Base-by-base conservation (phyloP, 441 rosid genomes). In the Brassica balearica region DNA sequence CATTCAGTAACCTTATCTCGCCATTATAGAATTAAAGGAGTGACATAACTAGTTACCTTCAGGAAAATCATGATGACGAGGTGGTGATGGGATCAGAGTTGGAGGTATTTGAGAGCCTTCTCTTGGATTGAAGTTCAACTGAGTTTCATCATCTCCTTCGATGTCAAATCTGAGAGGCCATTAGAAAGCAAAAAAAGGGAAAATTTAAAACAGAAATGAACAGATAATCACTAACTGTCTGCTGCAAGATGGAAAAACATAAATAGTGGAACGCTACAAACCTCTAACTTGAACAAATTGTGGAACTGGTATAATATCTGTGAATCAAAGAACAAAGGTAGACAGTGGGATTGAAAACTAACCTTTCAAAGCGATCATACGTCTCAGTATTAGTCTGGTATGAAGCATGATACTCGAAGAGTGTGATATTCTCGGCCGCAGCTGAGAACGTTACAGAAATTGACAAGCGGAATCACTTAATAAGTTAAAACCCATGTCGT, bases 341-440 rank as follows among this genome's bases (percentile, higher is more conserved):
- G 38, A 74, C 6, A 41, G 22, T 46, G 56, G 62, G 53, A 60
- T 10, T 27, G 55, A 71, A 59, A 82, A 60, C 23, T 68, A 69
- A 96, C 99, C 97, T 91, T 77, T 92, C 98, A 83, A 83, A 93
- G 64, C 81, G 92, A 77, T 89, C 84, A 74, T 81, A 87, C 2
- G 75, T 79, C 32, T 87, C 86, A 53, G 81, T 77, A 60, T 83
- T 77, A 12, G 84, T 65, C 86, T 89, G 93, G 74, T 67, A 89
- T 15, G 85, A 84, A 84, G 88, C 90, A 82, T 86, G 89, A 79
- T 74, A 83, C 67, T 91, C 97, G 22, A 69, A 78, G 80, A 95
- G 81, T 68, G 94, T 96, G 80, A 96, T 96, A 71, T 90, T 86
- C 0, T 87, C 92, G 8, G 86, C 90, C 81, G 88, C 90, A 80